Conservation (phyloP, 2,329 filamentous ascomycete genomes). For the Zymoseptoria ardabiliae region DNA sequence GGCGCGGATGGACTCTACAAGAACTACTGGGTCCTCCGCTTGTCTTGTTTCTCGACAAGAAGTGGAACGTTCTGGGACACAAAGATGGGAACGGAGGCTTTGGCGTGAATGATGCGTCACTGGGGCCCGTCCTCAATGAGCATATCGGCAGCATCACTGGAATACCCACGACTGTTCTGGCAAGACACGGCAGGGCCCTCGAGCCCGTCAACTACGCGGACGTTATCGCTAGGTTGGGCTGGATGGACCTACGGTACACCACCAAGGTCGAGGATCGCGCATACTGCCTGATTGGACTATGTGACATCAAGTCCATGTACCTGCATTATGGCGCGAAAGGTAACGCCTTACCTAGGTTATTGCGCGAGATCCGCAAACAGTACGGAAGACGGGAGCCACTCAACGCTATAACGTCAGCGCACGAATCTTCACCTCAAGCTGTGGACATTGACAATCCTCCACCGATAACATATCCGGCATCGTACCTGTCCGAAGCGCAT, state of each 20-base stretch:
- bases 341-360: neutral
- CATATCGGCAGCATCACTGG: neutral
- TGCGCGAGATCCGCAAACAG: neutral
- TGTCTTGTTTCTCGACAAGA: slow-evolving; percentile 14
- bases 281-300: slow-evolving; percentile 41
- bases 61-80: slow-evolving; percentile 20
- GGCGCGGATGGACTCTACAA: slow-evolving; percentile 20
- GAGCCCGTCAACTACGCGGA: neutral
- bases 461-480: neutral
- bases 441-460: neutral
- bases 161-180: neutral
- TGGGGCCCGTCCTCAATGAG: neutral
- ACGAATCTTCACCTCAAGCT: neutral
- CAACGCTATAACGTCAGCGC: neutral
- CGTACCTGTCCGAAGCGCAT: neutral
- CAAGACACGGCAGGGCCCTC: neutral
- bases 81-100: slow-evolving; percentile 5
- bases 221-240: neutral
- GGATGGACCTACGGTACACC: neutral
- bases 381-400: neutral
- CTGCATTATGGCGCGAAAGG: slow-evolving; percentile 35
- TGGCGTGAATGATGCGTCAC: neutral
- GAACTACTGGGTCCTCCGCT: slow-evolving; percentile 17
- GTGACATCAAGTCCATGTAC: slow-evolving; percentile 37
- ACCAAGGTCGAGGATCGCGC: slow-evolving; percentile 34